Base-by-base conservation (phyloP, 495 filamentous ascomycete genomes). In the Neurospora sp. region DNA sequence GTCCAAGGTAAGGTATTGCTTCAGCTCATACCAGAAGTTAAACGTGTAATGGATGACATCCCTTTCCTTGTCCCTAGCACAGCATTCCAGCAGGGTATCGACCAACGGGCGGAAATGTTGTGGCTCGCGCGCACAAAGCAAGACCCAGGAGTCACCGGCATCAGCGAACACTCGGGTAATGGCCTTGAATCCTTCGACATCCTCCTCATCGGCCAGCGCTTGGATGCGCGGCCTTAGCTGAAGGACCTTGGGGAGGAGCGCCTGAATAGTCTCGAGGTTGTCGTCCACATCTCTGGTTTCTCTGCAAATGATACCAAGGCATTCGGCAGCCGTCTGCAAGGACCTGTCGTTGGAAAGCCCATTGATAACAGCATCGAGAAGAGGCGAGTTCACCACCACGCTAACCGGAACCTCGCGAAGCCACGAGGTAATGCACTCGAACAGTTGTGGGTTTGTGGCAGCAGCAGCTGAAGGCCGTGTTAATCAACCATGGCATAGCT, bases 11-110 rank as follows among this genome's bases (percentile, higher is more conserved):
- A 98, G 85, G 78, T 97, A 97, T 82, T 97, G 94, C 84, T 99
- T 99, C 71, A 99, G 84, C 80, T 99, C 96, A 80, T 96, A 98
- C 96, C 96, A 99, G 83, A 98, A 98, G 70, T 89, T 88, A 81
- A 98, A 98, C 1, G 96, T 99, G 73, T 94, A 88, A 38, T 92
- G 90, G 70, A 98, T 91, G 10, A 93, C 94, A 70, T 98, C 96
- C 71, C 91, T 86, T 69, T 98, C 94, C 79, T 89, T 89, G 80
- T 99, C 96, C 74, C 90, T 85, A 31, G 91, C 91, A 73, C 91
- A 93, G 80, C 94, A 97, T 81, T 99, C 95, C 38, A 98, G 87
- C 40, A 98, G 88, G 9, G 91, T 89, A 77, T 97, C 93, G 10
- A 98, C 96, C 3, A 99, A 84, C n/a, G 88, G 89, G 7, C 91